Base-by-base conservation (phyloP, 2,329 filamentous ascomycete genomes). In the Zopfia rhizophila region DNA sequence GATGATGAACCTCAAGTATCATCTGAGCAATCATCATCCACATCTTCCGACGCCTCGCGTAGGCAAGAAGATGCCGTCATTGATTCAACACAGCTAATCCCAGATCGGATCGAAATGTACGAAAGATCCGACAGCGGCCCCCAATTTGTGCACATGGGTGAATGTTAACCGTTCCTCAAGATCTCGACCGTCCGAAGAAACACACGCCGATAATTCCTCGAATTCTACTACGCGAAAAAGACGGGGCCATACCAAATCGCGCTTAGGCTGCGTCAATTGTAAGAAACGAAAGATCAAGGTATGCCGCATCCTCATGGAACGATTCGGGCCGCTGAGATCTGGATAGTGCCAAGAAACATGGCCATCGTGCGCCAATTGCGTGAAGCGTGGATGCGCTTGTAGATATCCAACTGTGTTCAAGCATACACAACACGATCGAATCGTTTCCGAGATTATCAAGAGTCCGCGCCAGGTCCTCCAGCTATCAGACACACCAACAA, bases 211-310 rank as follows among this genome's bases (percentile, higher is more conserved):
- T 21, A 16, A 42, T 25, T 24, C 31, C 18, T 12, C 24, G 19
- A 16, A 42, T 25, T 24, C 40, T 12, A 21, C 38, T 17, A 23
- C 36, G 24, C 57, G 57, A 21, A 55, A 60, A 40, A 50, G 60
- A 47, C 51, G 56, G 8, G 53, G 48, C 5, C 86, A 89, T 70
- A 88, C 86, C 65, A 89, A 88, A 74, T 87, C 84, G 45, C 80
- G 86, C 56, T 81, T 84, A 38, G 86, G 86, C 32, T 89, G 86
- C 60, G 78, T 80, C 51, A 75, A 82, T 47, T 89, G 86, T 70
- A 89, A 88, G 72, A 75, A 77, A 43, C 77, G 86, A 51, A 88
- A 88, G 70, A 87, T 89, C 64, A 89, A 89, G 82, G 85, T 86
- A 70, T 29, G 43, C 35, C 16, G 16, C 23, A 13, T 14, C 3